These are phyloP conservation scores for Phaeophleospora eucalypticola DNA, from an alignment of 2,329 filamentous ascomycete genomes.

Conservation along the genomic window DNA sequence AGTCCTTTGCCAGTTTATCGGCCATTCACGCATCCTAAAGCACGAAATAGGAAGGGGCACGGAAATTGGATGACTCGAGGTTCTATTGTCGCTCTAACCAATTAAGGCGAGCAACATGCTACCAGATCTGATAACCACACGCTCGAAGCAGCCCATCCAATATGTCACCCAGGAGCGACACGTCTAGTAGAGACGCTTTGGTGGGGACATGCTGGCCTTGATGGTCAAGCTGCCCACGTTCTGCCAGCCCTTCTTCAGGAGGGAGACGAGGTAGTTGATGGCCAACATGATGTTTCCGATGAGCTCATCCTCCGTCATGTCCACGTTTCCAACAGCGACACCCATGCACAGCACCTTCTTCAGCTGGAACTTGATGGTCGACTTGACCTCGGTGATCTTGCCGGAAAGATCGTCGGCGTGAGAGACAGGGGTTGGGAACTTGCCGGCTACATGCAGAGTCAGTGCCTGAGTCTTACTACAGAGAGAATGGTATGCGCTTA, in stretches of 20 bases:
- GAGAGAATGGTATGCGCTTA: conserved; percentile 41
- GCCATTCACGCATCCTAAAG: too few relatives aligned
- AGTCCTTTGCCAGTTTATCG: too few relatives aligned
- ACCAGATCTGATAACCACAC: conserved; percentile 19
- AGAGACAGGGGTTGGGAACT: conserved; percentile 98
- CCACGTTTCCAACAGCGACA: conserved; percentile 98
- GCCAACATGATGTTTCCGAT: conserved; percentile 99
- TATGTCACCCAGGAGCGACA: conserved; percentile 10
- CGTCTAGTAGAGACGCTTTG: conserved; percentile 90
- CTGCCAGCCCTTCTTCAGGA: conserved; percentile 99
- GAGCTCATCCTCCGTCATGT: conserved; percentile 93
- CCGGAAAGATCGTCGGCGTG: conserved; percentile 87
- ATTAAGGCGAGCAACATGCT: conserved; percentile 29
- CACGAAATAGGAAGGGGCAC: background rate
- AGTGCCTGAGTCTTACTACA: conserved; percentile 14
- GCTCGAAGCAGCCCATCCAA: conserved; percentile 26
- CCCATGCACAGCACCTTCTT: conserved; percentile 99
- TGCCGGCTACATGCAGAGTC: conserved; percentile 66
- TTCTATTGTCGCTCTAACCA: conserved; percentile 31
- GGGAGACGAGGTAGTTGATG: conserved; percentile 99
- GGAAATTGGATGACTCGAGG: conserved; percentile 25
- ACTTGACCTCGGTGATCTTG: conserved; percentile 99
- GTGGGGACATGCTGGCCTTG: conserved; percentile 99
- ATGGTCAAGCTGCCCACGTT: conserved; percentile 99
- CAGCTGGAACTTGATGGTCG: conserved; percentile 99